Percentiles rank a stretch among this genome's conserved stretches.
phyloP scores from a whole-genome alignment of 331 rosid species.

The Phaseolus coccineus region DNA sequence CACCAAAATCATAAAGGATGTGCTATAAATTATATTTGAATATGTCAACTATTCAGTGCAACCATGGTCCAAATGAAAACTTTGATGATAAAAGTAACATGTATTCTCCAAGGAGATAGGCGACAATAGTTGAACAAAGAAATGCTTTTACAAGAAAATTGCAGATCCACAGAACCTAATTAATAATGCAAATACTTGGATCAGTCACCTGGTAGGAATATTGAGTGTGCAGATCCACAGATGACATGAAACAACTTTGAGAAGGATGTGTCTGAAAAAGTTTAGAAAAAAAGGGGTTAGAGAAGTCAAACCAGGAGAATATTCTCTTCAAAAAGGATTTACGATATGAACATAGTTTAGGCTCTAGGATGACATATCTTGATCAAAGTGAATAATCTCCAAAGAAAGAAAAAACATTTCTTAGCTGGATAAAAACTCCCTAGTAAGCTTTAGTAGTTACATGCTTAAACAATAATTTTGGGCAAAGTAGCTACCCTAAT shows the following conservation, averaged over 20 bases:
- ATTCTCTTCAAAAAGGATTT: conserved; percentile 8
- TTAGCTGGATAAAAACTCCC: background rate
- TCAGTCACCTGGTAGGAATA: conserved; percentile 77
- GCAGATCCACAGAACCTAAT: background rate
- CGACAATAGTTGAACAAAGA: conserved; percentile 23
- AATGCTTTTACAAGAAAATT: conserved; percentile 34
- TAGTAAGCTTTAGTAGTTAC: no score
- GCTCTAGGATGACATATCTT: background rate
- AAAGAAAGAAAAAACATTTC: conserved; percentile 5
- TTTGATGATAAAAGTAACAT: conserved; percentile 1
- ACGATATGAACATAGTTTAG: background rate
- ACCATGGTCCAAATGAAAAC: conserved; percentile 3
- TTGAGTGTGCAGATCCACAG: conserved; percentile 91
- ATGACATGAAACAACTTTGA: conserved; percentile 90
- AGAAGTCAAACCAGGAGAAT: conserved; percentile 29
- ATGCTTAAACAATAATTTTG: no score
- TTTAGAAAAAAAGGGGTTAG: conserved; percentile 23
- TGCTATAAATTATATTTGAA: conserved; percentile 24
- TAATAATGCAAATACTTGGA: conserved; percentile 5
- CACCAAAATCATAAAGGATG: conserved; percentile 12
- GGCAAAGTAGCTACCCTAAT: no score
- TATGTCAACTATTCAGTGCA: conserved; percentile 22
- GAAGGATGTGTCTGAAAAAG: conserved; percentile 83
- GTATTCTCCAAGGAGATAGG: conserved; percentile 20
- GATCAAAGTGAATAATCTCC: background rate